These are phyloP conservation scores for Colletotrichum tofieldiae DNA, from an alignment of 2,329 filamentous ascomycete species.

Conservation along the genomic window DNA sequence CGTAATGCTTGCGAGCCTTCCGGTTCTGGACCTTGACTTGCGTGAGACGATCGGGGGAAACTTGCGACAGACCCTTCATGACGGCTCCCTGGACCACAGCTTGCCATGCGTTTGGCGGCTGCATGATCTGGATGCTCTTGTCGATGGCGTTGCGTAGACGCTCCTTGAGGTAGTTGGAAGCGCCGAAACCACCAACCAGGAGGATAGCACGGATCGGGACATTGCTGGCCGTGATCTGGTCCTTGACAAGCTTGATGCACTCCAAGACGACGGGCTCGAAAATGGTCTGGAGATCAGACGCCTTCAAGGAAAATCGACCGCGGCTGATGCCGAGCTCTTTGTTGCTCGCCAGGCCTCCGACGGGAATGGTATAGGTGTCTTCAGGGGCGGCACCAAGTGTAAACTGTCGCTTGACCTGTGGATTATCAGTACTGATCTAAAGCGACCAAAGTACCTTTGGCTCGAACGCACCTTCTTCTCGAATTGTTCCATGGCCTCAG, in stretches of 20 bases:
- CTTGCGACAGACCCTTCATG: slow-evolving; percentile 62
- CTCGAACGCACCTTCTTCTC: slow-evolving; percentile 54
- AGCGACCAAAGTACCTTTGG: slow-evolving; percentile 31
- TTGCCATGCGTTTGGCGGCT: slow-evolving; percentile 65
- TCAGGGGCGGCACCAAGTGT: slow-evolving; percentile 54
- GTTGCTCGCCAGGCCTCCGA: slow-evolving; percentile 55
- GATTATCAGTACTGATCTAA: slow-evolving; percentile 47
- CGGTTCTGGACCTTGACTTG: slow-evolving; percentile 62
- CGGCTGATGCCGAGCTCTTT: slow-evolving; percentile 55
- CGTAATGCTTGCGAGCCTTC: slow-evolving; percentile 83
- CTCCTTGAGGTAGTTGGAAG: slow-evolving; percentile 61
- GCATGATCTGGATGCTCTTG: slow-evolving; percentile 59
- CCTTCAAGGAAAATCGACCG: slow-evolving; percentile 56
- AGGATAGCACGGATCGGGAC: slow-evolving; percentile 62
- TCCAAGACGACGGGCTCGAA: slow-evolving; percentile 62
- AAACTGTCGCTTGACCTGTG: slow-evolving; percentile 50
- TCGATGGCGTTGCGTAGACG: slow-evolving; percentile 56
- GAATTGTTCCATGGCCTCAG: slow-evolving; percentile 60
- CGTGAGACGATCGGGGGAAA: slow-evolving; percentile 52
- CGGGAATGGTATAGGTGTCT: slow-evolving; percentile 54
- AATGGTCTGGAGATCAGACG: slow-evolving; percentile 57
- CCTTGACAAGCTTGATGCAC: slow-evolving; percentile 60
- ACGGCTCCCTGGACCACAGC: slow-evolving; percentile 68
- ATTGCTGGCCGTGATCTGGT: slow-evolving; percentile 60
- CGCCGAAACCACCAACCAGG: slow-evolving; percentile 66